Evolutionary conservation across 805 yeast genomes (phyloP), one percentile per base, ranked within the genome.

Genomic region (Sugiyamaella qingdaonensis): DNA sequence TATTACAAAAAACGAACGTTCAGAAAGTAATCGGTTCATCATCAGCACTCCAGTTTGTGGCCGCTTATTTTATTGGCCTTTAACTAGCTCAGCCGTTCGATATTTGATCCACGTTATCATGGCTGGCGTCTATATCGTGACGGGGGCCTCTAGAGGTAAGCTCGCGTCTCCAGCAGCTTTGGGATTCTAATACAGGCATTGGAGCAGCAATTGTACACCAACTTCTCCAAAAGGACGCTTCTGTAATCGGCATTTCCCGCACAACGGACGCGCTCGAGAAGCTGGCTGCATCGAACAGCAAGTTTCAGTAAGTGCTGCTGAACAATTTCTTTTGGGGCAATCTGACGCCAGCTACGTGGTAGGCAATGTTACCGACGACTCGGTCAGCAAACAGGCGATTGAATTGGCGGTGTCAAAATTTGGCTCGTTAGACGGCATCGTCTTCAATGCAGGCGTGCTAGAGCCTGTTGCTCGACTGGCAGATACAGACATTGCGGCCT

Each of bases 371-470:
- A 61, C 82, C 0, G 72, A 76, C 10, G 55, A 66, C 2, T 54
- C 56, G 1, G 68, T 74, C 2, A 60, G 74, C 4, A 54, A 58
- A 3, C 55, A 63, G 11, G 75, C 79, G 0, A 72, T 83, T 29
- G 61, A 68, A 2, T 36, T 68, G 46, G 81, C 86, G 0, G 54
- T 76, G 21, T 52, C 59, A 4, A 71, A 68, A 55, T 80, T 76
- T 60, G 85, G 86, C 2, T 64, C 68, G 16, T 64, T 84, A 34
- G 74, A 80, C 57, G 75, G 84, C 0, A 60, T 83, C 9, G 76
- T 86, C 35, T 77, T 84, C 52, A 86, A 86, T 64, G 91, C 92
- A 2, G 94, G 90, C 2, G 81, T 85, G 0, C 72, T 94, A 56
- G 90, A 81, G 19, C 96, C 97, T 0, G 95, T 92, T 4, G 60